Conservation (phyloP, 257 asterid genomes). For the Lantana camara region DNA sequence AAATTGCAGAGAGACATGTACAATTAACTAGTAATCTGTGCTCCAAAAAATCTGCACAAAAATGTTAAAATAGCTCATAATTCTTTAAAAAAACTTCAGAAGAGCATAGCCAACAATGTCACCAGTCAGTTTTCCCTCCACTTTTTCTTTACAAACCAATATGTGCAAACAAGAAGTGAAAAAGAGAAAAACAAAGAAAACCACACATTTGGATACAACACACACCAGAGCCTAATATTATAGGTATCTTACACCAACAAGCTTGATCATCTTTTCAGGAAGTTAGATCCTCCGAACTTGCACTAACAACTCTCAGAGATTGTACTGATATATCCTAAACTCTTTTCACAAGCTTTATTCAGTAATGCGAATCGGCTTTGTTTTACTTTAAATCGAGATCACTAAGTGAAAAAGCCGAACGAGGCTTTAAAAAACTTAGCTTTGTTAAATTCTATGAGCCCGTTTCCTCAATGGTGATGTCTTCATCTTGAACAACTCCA, state of each 20-base stretch:
- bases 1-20: too few relatives aligned
- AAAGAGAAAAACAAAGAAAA: not conserved
- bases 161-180: slow-evolving; percentile 27
- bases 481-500: slow-evolving; percentile 28
- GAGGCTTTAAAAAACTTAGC: slow-evolving; percentile 4
- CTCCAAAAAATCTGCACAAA: not conserved
- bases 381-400: slow-evolving; percentile 17
- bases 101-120: too few relatives aligned
- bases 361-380: too few relatives aligned
- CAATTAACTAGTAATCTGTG: too few relatives aligned
- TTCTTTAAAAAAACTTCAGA: not conserved
- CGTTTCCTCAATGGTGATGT: slow-evolving; percentile 27
- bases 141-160: slow-evolving; percentile 39
- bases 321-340: slow-evolving; percentile 30
- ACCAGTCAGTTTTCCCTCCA: not conserved
- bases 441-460: slow-evolving; percentile 29
- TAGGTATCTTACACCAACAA: slow-evolving; percentile 11
- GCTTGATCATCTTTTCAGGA: slow-evolving; percentile 24
- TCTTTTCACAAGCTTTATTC: slow-evolving; percentile 12
- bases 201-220: slow-evolving; percentile 23
- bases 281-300: slow-evolving; percentile 31
- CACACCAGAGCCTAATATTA: slow-evolving; percentile 24
- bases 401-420: slow-evolving; percentile 15
- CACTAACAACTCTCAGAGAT: slow-evolving; percentile 4
- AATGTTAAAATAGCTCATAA: not conserved